Conservation (phyloP, 179 eudicot genomes). For the Drosera spatulata region DNA sequence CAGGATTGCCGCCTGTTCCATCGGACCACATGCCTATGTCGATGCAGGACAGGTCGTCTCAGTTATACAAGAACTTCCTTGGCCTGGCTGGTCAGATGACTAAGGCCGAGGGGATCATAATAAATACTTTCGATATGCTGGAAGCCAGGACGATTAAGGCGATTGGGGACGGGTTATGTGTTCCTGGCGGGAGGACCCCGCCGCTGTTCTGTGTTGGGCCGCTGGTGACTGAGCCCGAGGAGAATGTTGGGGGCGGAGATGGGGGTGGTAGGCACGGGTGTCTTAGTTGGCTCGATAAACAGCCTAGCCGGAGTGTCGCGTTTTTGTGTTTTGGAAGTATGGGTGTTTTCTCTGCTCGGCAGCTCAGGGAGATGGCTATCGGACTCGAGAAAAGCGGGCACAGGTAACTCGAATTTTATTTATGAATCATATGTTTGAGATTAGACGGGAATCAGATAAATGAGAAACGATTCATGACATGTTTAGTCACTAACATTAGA, state of each 20-base stretch:
- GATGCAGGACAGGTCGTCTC: constrained; percentile 8
- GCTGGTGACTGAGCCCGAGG: neutral
- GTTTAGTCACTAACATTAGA: no score
- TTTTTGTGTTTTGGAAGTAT: constrained; percentile 5
- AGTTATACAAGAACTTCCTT: constrained; percentile 16
- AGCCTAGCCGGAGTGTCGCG: neutral
- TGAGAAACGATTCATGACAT: no score
- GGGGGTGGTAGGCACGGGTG: neutral
- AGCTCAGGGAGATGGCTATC: constrained; percentile 3
- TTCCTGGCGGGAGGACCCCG: constrained; percentile 20
- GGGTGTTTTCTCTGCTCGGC: neutral
- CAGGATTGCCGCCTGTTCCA: constrained; percentile 22
- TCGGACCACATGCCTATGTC: constrained; percentile 16
- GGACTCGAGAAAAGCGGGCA: constrained; percentile 2
- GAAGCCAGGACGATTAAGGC: constrained; percentile 25
- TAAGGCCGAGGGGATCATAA: constrained; percentile 26
- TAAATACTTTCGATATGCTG: constrained; percentile 32
- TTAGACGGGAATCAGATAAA: no score
- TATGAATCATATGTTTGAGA: no score
- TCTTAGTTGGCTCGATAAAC: constrained; percentile 3
- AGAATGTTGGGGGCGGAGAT: neutral
- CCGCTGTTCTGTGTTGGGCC: constrained; percentile 35
- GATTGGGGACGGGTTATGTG: constrained; percentile 18
- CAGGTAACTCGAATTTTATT: no score
- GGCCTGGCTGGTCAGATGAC: constrained; percentile 3